phyloP scores from a whole-genome alignment of 495 filamentous ascomycete genomes.

The Cercophora samala region DNA sequence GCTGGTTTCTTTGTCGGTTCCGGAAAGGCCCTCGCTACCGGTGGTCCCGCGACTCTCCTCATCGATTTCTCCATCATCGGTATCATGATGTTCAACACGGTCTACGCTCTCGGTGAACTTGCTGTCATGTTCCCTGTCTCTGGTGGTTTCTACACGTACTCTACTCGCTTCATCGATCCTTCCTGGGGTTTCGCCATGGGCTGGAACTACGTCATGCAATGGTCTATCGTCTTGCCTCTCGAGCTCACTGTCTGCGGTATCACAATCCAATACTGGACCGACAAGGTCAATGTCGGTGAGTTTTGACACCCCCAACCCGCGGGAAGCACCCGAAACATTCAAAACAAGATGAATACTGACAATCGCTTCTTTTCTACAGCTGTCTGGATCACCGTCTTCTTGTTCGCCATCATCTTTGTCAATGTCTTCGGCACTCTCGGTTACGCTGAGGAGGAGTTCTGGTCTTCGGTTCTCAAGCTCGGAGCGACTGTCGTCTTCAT shows the following conservation, averaged over 20 bases:
- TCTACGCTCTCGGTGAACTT: conserved; percentile 72
- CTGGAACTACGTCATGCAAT: conserved; percentile 70
- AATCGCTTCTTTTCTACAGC: conserved; percentile 24
- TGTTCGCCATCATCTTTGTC: conserved; percentile 54
- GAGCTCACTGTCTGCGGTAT: conserved; percentile 54
- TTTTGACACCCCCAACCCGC: conserved; percentile 17
- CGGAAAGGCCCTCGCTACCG: conserved; percentile 44
- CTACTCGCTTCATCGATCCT: conserved; percentile 70
- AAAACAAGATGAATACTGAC: conserved; percentile 14
- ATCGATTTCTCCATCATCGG: conserved; percentile 56
- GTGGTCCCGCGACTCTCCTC: conserved; percentile 49
- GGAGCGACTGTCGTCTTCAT: conserved; percentile 65
- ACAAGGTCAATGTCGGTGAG: conserved; percentile 49
- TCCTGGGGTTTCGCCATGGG: conserved; percentile 87
- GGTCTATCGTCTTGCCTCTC: conserved; percentile 56
- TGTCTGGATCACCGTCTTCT: conserved; percentile 64
- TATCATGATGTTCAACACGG: conserved; percentile 54
- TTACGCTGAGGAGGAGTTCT: conserved; percentile 67
- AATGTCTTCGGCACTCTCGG: conserved; percentile 70
- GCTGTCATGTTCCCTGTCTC: conserved; percentile 68
- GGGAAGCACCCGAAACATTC: background rate
- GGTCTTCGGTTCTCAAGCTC: conserved; percentile 55
- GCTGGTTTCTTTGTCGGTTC: conserved; percentile 60
- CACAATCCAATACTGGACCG: conserved; percentile 56
- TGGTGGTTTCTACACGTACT: conserved; percentile 60